These are phyloP conservation scores for Pseudogymnoascus sp. DNA, from an alignment of 2,329 filamentous ascomycete genomes.

Conservation along the genomic window DNA sequence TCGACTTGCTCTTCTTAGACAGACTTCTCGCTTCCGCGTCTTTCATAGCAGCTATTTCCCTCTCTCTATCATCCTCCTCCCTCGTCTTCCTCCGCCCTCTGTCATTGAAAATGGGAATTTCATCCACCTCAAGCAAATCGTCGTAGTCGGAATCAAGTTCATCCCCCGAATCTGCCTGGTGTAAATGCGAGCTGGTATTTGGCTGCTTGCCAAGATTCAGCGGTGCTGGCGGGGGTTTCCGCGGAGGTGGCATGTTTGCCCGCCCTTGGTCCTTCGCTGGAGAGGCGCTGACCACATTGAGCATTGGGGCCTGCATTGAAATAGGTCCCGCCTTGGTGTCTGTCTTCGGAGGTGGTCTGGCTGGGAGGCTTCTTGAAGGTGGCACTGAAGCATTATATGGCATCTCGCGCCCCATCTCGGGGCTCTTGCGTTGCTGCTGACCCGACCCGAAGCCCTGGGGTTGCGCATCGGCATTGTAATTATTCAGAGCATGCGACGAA, in stretches of 20 bases:
- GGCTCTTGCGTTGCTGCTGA: conserved; percentile 38
- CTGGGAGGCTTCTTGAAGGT: conserved; percentile 48
- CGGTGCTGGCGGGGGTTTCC: conserved; percentile 81
- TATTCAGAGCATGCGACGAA: conserved; percentile 51
- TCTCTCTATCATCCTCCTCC: conserved; percentile 76
- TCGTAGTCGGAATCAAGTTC: conserved; percentile 79
- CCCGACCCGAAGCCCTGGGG: conserved; percentile 32
- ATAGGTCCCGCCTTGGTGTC: conserved; percentile 16
- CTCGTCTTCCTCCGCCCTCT: conserved; percentile 77
- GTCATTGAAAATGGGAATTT: conserved; percentile 46
- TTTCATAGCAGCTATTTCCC: conserved; percentile 60
- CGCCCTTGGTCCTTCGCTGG: conserved; percentile 20
- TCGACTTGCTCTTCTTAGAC: conserved; percentile 60
- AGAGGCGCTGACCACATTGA: not conserved
- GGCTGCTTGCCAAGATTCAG: conserved; percentile 57
- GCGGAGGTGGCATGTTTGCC: conserved; percentile 52
- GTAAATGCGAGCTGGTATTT: conserved; percentile 36
- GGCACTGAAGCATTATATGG: conserved; percentile 47
- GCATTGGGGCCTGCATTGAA: conserved; percentile 15
- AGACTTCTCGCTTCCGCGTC: conserved; percentile 65
- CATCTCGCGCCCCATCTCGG: conserved; percentile 38
- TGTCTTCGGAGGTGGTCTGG: conserved; percentile 34
- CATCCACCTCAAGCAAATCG: conserved; percentile 64
- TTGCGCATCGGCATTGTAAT: conserved; percentile 40
- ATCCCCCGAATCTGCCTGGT: conserved; percentile 44